phyloP scores from a whole-genome alignment of 345 rosid species.

The Eucalyptus victrix region DNA sequence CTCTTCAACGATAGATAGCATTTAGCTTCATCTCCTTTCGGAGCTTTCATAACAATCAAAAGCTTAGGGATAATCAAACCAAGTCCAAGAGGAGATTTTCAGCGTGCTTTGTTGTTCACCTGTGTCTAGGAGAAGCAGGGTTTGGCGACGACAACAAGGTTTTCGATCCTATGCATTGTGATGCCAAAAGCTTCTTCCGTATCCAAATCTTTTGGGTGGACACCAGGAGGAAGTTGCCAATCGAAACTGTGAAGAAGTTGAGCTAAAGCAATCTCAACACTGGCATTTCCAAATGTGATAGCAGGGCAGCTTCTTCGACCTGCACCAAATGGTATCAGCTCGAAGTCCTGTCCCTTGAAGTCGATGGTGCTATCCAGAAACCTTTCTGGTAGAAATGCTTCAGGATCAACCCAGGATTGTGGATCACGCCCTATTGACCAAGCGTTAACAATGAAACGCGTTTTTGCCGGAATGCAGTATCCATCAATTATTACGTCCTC shows the following conservation, averaged over 20 bases:
- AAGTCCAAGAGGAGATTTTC: too few relatives aligned
- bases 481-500: slow-evolving; percentile 20
- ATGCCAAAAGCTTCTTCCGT: too few relatives aligned
- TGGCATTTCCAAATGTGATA: slow-evolving; percentile 20
- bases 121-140: too few relatives aligned
- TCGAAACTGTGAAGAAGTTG: slow-evolving; percentile 43
- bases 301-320: slow-evolving; percentile 46
- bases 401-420: slow-evolving; percentile 23
- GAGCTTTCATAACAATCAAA: too few relatives aligned
- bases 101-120: too few relatives aligned
- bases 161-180: too few relatives aligned
- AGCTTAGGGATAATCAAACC: too few relatives aligned
- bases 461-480: slow-evolving; percentile 27
- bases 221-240: slow-evolving; percentile 34
- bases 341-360: slow-evolving; percentile 34
- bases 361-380: slow-evolving; percentile 20
- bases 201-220: slow-evolving; percentile 10
- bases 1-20: too few relatives aligned
- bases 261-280: slow-evolving; percentile 31
- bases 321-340: slow-evolving; percentile 45
- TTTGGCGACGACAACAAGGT: too few relatives aligned
- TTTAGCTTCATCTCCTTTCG: too few relatives aligned
- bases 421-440: slow-evolving; percentile 34
- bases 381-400: slow-evolving; percentile 33
- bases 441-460: slow-evolving; percentile 17